Percentiles rank a stretch among this genome's conserved stretches.
These are phyloP conservation scores for Candida vaughaniae DNA, from an alignment of 805 yeast genomes.

Conservation along the genomic window DNA sequence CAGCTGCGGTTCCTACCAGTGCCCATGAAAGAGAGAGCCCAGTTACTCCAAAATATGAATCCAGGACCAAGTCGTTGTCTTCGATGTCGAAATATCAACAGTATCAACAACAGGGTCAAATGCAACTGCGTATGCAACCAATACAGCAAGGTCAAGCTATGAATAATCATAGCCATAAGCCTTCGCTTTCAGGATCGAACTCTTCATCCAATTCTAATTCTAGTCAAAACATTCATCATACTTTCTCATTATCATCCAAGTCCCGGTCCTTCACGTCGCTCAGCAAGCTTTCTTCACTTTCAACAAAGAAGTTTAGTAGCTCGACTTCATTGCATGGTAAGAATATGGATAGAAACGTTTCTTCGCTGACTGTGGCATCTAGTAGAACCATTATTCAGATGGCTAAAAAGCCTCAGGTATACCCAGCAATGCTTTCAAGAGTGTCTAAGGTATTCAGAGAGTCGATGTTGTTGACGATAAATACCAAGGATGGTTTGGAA, in stretches of 20 bases:
- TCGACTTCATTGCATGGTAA: slow-evolving; percentile 28
- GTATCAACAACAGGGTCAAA: slow-evolving; percentile 4
- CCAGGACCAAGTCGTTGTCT: slow-evolving; percentile 31
- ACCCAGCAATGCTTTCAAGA: slow-evolving; percentile 84
- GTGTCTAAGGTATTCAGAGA: slow-evolving; percentile 81
- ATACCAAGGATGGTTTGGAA: slow-evolving; percentile 85
- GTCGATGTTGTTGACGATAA: slow-evolving; percentile 66
- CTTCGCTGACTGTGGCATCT: slow-evolving; percentile 26
- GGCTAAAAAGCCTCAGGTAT: slow-evolving; percentile 63
- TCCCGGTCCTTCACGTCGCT: slow-evolving; percentile 43
- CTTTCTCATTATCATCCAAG: slow-evolving; percentile 38
- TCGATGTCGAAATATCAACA: slow-evolving; percentile 18
- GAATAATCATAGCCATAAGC: slow-evolving; percentile 1
- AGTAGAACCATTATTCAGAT: slow-evolving; percentile 42
- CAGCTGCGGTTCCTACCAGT: slow-evolving; percentile 21
- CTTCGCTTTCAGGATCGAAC: slow-evolving; percentile 14
- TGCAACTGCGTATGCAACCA: slow-evolving; percentile 6
- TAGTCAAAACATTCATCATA: slow-evolving; percentile 26
- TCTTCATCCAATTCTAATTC: slow-evolving; percentile 10
- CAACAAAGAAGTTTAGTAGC: slow-evolving; percentile 39
- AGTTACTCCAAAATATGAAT: slow-evolving; percentile 12
- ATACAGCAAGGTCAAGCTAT: slow-evolving; percentile 14
- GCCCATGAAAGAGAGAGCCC: slow-evolving; percentile 8
- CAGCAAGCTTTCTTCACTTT: slow-evolving; percentile 39
- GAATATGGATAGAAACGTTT: slow-evolving; percentile 28